Evolutionary conservation across 768 basidiomycete species (phyloP).

Genomic region (Leccinum rimulosum): DNA sequence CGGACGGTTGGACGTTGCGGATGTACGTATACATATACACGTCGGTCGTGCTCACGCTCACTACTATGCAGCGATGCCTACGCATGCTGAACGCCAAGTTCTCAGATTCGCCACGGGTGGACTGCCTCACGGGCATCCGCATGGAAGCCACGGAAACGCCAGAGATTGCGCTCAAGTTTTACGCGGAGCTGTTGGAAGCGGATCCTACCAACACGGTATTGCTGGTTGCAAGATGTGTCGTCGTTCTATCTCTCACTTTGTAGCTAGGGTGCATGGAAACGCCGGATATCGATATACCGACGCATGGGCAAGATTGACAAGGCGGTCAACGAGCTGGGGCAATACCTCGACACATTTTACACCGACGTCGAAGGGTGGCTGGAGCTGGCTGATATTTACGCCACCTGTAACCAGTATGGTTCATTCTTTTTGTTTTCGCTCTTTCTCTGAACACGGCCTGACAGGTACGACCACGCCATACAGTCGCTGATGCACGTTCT

Average conservation of each 20-base stretch:
- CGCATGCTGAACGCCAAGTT: slow-evolving; percentile 63
- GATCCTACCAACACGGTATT: slow-evolving; percentile 74
- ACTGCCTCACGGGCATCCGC: slow-evolving; percentile 73
- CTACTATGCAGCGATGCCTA: slow-evolving; percentile 35
- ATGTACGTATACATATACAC: slow-evolving; percentile 46
- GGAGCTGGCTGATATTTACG: slow-evolving; percentile 79
- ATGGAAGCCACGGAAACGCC: slow-evolving; percentile 66
- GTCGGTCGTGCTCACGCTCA: slow-evolving; percentile 4
- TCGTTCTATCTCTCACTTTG: background rate
- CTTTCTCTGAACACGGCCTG: background rate
- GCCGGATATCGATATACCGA: slow-evolving; percentile 72
- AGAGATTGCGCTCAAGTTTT: slow-evolving; percentile 59
- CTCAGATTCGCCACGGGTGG: slow-evolving; percentile 75
- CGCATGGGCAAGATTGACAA: slow-evolving; percentile 59
- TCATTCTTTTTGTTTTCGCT: background rate
- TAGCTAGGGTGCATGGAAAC: slow-evolving; percentile 65
- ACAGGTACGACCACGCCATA: slow-evolving; percentile 69
- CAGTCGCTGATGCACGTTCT: slow-evolving; percentile 80
- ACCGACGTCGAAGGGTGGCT: slow-evolving; percentile 87
- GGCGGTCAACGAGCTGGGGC: slow-evolving; percentile 68
- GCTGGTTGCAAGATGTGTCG: slow-evolving; percentile 2
- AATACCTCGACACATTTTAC: slow-evolving; percentile 84
- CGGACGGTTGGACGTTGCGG: slow-evolving; percentile 67
- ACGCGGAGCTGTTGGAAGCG: slow-evolving; percentile 54
- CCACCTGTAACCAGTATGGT: slow-evolving; percentile 70